A percentile compares a stretch with the other conserved stretches of the same genome.
Conservation (phyloP, 2,329 filamentous ascomycete genomes). For the Alternaria ethzedia region DNA sequence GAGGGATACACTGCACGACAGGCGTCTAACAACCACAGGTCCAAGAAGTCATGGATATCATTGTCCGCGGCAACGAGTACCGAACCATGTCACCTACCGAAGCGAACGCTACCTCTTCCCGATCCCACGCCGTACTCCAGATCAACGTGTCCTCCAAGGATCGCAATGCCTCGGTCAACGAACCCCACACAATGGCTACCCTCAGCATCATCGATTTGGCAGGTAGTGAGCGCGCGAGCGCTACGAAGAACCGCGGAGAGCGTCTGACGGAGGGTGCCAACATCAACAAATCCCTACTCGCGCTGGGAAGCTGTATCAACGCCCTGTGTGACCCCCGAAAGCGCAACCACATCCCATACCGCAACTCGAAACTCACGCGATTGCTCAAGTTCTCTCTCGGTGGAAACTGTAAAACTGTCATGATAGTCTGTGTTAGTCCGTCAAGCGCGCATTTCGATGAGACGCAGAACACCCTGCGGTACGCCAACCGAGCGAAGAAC, state of each 20-base stretch:
- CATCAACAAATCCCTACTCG: conserved; percentile 98
- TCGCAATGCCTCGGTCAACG: conserved; percentile 87
- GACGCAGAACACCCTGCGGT: conserved; percentile 95
- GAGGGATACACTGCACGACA: not conserved
- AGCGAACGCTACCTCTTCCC: conserved; percentile 95
- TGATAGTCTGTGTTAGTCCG: conserved; percentile 98
- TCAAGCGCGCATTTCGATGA: conserved; percentile 98
- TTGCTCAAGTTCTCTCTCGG: conserved; percentile 96
- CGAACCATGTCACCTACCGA: conserved; percentile 96
- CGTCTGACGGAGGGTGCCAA: conserved; percentile 92
- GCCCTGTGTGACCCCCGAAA: conserved; percentile 92
- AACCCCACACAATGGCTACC: conserved; percentile 97
- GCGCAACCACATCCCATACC: conserved; percentile 92
- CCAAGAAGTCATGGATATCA: conserved; percentile 99
- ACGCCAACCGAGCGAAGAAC: conserved; percentile 97
- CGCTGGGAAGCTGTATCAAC: conserved; percentile 96
- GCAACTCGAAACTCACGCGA: conserved; percentile 95
- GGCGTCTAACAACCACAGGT: conserved; percentile 45
- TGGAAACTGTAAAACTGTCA: conserved; percentile 98
- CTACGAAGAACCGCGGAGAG: conserved; percentile 94
- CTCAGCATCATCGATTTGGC: conserved; percentile 98
- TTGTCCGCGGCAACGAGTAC: conserved; percentile 91
- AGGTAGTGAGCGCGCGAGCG: conserved; percentile 92
- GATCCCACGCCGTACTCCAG: conserved; percentile 95
- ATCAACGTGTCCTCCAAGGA: conserved; percentile 97